A percentile compares a stretch with the other conserved stretches of the same genome.
Evolutionary conservation across 2,329 filamentous ascomycete species (phyloP).

Genomic region (Conoideocrella luteorostrata): DNA sequence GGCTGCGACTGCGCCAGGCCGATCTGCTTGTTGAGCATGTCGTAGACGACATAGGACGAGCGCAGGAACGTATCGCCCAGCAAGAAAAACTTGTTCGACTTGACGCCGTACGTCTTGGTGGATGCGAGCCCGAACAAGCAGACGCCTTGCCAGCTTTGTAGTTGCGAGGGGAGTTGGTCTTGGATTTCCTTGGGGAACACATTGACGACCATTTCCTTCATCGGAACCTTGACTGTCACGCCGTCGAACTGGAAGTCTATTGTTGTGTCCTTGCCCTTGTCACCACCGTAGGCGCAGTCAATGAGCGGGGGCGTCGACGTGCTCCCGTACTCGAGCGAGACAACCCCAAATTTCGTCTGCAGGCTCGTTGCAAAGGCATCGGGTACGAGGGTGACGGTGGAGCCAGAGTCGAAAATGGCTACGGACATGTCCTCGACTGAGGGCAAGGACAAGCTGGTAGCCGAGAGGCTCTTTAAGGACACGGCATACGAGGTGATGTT

Average conservation of each 20-base stretch:
- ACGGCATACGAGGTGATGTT: constrained; percentile 34
- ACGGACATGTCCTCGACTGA: constrained; percentile 33
- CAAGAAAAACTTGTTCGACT: constrained; percentile 30
- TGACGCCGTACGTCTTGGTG: constrained; percentile 26
- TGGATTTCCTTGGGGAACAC: constrained; percentile 35
- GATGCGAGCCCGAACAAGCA: constrained; percentile 52
- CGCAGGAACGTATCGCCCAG: constrained; percentile 54
- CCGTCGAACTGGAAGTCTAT: constrained; percentile 48
- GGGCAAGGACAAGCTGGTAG: constrained; percentile 25
- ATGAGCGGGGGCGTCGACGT: constrained; percentile 41
- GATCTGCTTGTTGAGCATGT: constrained; percentile 43
- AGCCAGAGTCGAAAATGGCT: constrained; percentile 69
- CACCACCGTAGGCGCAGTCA: constrained; percentile 42
- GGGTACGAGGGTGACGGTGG: constrained; percentile 64
- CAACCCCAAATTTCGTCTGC: constrained; percentile 46
- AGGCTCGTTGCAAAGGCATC: constrained; percentile 46
- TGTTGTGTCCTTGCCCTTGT: constrained; percentile 32
- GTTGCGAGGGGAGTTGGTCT: constrained; percentile 30
- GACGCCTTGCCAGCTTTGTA: constrained; percentile 32
- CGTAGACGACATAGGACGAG: constrained; percentile 52
- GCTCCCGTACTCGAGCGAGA: constrained; percentile 23
- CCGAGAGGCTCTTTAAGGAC: constrained; percentile 32
- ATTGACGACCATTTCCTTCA: constrained; percentile 48
- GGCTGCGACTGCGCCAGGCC: constrained; percentile 47
- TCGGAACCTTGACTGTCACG: constrained; percentile 40